phyloP scores from a whole-genome alignment of 2,329 filamentous ascomycete species.

The Fusarium circinatum region DNA sequence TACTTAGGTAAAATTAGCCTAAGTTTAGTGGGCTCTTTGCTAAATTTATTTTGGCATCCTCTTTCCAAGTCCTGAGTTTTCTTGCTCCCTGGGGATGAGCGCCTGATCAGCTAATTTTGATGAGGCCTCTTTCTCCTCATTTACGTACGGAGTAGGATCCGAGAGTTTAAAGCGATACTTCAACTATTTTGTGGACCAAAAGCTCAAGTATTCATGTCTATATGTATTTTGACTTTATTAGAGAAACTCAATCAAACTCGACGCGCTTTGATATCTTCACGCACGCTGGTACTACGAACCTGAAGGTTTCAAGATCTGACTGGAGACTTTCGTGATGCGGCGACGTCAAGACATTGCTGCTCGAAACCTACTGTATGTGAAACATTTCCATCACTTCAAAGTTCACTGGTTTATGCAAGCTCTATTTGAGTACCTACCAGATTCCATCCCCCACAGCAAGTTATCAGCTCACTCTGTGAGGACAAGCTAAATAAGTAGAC shows the following conservation, averaged over 20 bases:
- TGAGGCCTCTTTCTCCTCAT: slow-evolving; percentile 14
- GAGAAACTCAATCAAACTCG: not conserved
- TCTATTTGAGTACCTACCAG: not conserved
- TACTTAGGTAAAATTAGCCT: too few relatives aligned
- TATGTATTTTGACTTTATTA: not conserved
- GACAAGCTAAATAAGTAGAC: not conserved
- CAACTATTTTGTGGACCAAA: not conserved
- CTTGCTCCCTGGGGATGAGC: not conserved
- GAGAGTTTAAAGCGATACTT: not conserved
- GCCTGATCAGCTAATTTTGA: slow-evolving; percentile 26
- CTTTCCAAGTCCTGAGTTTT: too few relatives aligned
- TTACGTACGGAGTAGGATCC: not conserved
- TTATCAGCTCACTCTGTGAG: not conserved
- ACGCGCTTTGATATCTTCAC: slow-evolving; percentile 2
- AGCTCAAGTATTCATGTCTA: not conserved
- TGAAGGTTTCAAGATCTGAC: slow-evolving; percentile 9
- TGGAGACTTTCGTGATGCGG: slow-evolving; percentile 21
- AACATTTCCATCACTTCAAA: not conserved
- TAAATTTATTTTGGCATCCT: too few relatives aligned
- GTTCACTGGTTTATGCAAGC: not conserved
- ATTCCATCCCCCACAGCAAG: not conserved
- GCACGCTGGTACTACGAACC: not conserved
- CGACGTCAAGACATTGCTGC: slow-evolving; percentile 21
- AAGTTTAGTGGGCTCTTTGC: too few relatives aligned
- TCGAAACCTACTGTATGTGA: slow-evolving; percentile 3